Base-by-base conservation (phyloP, 1,284 basidiomycete genomes). In the Pseudozyma sp. region DNA sequence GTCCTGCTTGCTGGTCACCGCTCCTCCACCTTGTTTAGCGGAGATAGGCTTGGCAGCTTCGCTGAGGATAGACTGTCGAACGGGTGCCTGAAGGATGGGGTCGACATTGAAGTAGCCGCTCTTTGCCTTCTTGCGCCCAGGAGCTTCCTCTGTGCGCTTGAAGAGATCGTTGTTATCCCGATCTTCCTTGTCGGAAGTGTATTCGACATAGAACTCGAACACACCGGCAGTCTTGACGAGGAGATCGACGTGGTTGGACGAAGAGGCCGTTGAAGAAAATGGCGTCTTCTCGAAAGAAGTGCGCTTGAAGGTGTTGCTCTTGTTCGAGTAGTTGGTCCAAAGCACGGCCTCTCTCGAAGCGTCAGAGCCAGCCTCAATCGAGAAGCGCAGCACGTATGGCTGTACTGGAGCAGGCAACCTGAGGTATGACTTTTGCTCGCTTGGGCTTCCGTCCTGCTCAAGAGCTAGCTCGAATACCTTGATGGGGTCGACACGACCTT, bases 241-340 rank as follows among this genome's bases (percentile, higher is more conserved):
- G 25, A 82, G 61, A 40, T 80, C 78, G 44, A 81, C 69, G 8
- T 48, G 60, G 50, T 70, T 74, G 8, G 63, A 52, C 13, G 59
- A 59, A 16, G 67, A 70, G 1, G 62, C 59, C 1, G 55, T 52
- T 12, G 71, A 61, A 12, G 63, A 39, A 51, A 74, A 70, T 16
- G 59, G 34, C 10, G 51, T 58, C 85, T 94, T 89, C 10, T 89
- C 88, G 85, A 93, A 94, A 45, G 86, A 89, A 70, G 91, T 90
- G 25, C 96, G 90, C 60, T 90, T 88, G 83, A 97, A 99, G 4
- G 44, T 44, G 14, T 86, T 87, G 34, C 93, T 92, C 16, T 94
- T 70, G 50, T 54, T 47, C 1, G 80, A 80, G 44, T 73, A 80
- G 64, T 81, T 81, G 19, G 80, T 78, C 66, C 60, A 80, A 9